Conservation (phyloP, 2,329 filamentous ascomycete species). For the Botryotinia convoluta region DNA sequence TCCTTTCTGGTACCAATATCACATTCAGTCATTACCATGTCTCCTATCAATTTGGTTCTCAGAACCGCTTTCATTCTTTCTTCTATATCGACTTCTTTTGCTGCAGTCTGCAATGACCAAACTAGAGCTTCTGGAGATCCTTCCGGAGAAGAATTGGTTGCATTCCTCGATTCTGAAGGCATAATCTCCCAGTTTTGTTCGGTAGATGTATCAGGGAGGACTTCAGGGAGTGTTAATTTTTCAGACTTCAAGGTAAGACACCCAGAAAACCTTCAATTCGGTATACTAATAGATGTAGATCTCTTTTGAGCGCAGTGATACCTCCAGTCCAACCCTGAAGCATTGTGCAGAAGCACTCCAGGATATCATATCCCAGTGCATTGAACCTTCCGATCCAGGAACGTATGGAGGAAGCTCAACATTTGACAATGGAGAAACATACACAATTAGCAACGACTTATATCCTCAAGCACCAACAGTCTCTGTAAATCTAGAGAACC, state of each 20-base stretch:
- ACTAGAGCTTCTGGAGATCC: not conserved
- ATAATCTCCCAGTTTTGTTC: not conserved
- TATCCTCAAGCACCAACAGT: not conserved
- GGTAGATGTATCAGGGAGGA: not conserved
- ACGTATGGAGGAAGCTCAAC: not conserved
- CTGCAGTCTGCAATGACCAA: not conserved
- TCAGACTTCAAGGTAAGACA: not conserved
- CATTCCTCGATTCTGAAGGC: not conserved
- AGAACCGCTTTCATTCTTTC: slow-evolving; percentile 10
- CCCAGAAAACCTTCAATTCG: no score
- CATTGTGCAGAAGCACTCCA: not conserved
- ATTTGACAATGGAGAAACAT: slow-evolving; percentile 3
- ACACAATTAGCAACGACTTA: not conserved
- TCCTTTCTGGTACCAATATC: not conserved
- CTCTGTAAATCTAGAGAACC: not conserved
- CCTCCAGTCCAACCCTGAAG: not conserved
- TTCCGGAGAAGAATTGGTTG: not conserved
- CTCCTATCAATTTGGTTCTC: not conserved
- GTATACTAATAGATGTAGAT: not conserved
- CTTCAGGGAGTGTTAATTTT: not conserved
- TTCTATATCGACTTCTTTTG: not conserved
- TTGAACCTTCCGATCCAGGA: not conserved
- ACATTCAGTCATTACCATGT: not conserved
- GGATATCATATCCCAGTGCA: not conserved
- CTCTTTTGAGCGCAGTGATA: not conserved